Evolutionary conservation across 192 early-diverging fungal genomes (phyloP).

Genomic region (Globomyces pollinis-pini): DNA sequence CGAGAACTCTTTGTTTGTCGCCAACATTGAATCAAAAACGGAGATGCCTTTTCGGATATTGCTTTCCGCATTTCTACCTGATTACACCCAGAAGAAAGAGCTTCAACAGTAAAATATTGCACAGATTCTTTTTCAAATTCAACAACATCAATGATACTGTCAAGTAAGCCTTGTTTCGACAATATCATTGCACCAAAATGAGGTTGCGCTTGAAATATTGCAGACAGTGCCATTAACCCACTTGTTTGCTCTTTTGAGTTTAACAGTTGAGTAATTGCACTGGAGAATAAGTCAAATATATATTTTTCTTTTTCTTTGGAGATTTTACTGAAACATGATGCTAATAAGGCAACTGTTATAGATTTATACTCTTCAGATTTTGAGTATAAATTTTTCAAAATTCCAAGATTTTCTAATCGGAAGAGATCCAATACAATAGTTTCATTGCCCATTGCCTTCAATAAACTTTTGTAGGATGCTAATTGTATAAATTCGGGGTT

Average conservation of each 20-base stretch:
- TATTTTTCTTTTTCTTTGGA: background rate
- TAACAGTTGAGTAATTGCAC: background rate
- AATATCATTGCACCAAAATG: conserved; percentile 41
- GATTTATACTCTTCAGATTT: conserved; percentile 3
- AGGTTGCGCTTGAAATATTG: conserved; percentile 59
- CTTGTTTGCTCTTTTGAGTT: conserved; percentile 3
- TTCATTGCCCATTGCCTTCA: background rate
- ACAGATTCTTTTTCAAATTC: conserved; percentile 64
- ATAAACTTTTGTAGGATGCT: background rate
- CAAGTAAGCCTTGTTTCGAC: conserved; percentile 51
- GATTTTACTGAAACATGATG: background rate
- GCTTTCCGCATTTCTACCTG: conserved; percentile 52
- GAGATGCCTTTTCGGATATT: conserved; percentile 27
- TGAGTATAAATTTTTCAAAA: background rate
- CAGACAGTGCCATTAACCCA: conserved; percentile 42
- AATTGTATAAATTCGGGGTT: background rate
- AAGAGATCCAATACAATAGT: background rate
- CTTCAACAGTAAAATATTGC: conserved; percentile 58
- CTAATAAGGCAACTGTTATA: background rate
- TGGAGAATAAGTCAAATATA: background rate
- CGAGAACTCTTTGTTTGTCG: background rate
- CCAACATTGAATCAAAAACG: conserved; percentile 13
- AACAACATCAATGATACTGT: conserved; percentile 69
- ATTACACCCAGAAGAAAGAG: conserved; percentile 49
- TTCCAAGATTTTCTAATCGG: background rate